These are phyloP conservation scores for Cymbidium sinense DNA, from an alignment of 106 monocot genomes.

Conservation along the genomic window DNA sequence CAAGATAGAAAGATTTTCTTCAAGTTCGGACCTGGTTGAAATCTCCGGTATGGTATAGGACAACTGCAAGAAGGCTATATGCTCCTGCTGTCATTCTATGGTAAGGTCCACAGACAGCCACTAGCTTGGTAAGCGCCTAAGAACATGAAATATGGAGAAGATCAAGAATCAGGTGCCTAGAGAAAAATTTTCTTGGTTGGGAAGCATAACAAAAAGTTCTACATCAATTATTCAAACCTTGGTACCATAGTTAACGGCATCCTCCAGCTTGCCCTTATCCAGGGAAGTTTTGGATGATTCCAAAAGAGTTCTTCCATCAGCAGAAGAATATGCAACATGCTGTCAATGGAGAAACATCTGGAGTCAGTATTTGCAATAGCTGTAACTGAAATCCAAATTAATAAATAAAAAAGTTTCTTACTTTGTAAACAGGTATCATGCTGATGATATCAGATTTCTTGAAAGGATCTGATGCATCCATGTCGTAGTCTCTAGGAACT, in stretches of 20 bases:
- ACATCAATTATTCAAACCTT: conserved; percentile 37
- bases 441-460: conserved; percentile 81
- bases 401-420: conserved; percentile 20
- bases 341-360: conserved; percentile 25
- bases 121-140: conserved; percentile 89
- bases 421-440: conserved; percentile 90
- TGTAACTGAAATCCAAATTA: neutral
- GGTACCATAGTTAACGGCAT: conserved; percentile 91
- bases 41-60: conserved; percentile 94
- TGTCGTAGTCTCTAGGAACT: conserved; percentile 82
- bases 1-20: neutral
- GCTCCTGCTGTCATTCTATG: conserved; percentile 98
- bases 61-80: conserved; percentile 94
- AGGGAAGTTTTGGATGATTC: conserved; percentile 94
- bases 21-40: conserved; percentile 75
- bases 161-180: neutral
- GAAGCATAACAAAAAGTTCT: neutral
- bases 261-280: conserved; percentile 95
- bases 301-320: conserved; percentile 86
- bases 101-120: conserved; percentile 96
- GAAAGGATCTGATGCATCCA: conserved; percentile 69
- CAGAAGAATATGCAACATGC: conserved; percentile 95
- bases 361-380: neutral
- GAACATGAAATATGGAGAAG: neutral
- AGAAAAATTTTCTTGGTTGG: neutral